Conservation (phyloP, 2,329 filamentous ascomycete genomes). For the Xylariaceae sp. region DNA sequence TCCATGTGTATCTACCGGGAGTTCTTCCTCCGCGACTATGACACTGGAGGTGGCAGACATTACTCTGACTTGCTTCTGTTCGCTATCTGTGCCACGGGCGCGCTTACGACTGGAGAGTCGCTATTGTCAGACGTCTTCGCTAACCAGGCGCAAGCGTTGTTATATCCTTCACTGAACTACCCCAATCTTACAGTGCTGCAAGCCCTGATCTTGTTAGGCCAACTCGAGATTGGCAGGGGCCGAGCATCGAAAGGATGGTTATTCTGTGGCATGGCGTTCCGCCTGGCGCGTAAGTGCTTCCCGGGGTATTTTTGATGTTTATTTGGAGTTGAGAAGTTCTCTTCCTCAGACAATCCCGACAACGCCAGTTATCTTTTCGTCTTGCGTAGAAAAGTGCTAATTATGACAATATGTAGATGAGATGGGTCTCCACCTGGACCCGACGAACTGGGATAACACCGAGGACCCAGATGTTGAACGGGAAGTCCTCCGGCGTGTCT, state of each 20-base stretch:
- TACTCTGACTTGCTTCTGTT: conserved; percentile 47
- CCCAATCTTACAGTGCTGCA: conserved; percentile 45
- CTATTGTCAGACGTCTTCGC: conserved; percentile 41
- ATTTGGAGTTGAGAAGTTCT: no score
- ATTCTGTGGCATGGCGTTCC: conserved; percentile 48
- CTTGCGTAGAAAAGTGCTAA: not conserved
- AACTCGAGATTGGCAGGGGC: conserved; percentile 44
- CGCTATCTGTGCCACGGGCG: conserved; percentile 45
- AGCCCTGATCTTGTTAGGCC: conserved; percentile 41
- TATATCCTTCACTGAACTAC: conserved; percentile 40
- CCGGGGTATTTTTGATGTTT: no score
- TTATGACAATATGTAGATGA: conserved; percentile 30
- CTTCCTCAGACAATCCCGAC: not conserved
- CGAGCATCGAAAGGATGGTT: conserved; percentile 47
- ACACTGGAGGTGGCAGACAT: conserved; percentile 41
- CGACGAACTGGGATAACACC: conserved; percentile 43
- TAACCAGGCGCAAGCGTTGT: conserved; percentile 40
- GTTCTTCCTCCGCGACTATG: conserved; percentile 47
- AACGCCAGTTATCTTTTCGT: not conserved
- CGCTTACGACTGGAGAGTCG: conserved; percentile 40
- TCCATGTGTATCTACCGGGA: conserved; percentile 48
- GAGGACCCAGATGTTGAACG: conserved; percentile 38
- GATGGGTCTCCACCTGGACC: conserved; percentile 49
- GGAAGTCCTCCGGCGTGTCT: conserved; percentile 45
- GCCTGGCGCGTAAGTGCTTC: conserved; percentile 35